Base-by-base conservation (phyloP, 768 basidiomycete genomes). In the Macrolepiota fuliginosa region DNA sequence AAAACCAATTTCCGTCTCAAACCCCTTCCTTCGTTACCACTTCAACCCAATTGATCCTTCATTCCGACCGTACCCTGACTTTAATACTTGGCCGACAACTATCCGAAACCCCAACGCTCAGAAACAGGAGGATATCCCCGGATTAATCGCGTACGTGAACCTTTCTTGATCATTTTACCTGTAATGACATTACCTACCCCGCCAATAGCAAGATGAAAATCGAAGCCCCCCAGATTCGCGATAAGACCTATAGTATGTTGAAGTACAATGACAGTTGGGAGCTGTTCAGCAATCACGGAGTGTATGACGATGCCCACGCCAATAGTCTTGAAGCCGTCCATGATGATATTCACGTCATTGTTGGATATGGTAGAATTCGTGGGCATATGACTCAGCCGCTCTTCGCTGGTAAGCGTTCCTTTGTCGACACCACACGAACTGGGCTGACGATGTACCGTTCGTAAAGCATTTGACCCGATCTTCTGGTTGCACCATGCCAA, bases 401-500 rank as follows among this genome's bases (percentile, higher is more conserved):
- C 29, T 67, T 71, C 17, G 75, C 76, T 24, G 75, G 76, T 76
- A 19, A 25, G 72, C 27, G 3, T 45, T n/a, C 40, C 27, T 35
- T 22, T 25, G 12, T 39, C 6, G 24, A 35, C 0, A 4, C 0
- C 32, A 32, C 3, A 19, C 40, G 10, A 36, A 50, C 2, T 25
- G 9, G 4, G 25, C 13, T 13, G 7, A 40, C 42, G 9, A 45
- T 62, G 37, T 24, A 49, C 10, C 9, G n/a, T 24, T 49, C 22
- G n/a, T 45, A 19, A 45, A 76, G 79, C 70, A 1, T 79, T 79
- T 56, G 81, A 82, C 63, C 78, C 79, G 0, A 75, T 80, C 54
- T 81, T 82, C 71, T 81, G 71, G 67, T 60, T 82, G 56, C 81
- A 81, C 61, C 81, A 82, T 61, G 58, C 66, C 54, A 78, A 83